Evolutionary conservation across 2,329 filamentous ascomycete species (phyloP), one percentile per base, ranked within the genome.

Genomic region (Aspergillus carbonarius): DNA sequence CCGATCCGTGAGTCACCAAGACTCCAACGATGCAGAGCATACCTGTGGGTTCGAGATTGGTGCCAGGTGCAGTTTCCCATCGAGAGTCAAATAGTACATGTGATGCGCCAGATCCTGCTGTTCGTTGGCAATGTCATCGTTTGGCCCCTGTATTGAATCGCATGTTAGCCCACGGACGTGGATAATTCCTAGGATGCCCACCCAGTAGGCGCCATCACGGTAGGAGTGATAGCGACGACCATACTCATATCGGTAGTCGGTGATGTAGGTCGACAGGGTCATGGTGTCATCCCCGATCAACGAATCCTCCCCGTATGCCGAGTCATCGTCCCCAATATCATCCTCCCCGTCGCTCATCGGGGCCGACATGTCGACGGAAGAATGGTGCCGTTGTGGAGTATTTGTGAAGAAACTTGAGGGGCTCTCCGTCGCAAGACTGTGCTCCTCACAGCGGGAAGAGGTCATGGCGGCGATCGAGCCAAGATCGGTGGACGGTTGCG

Each of bases 31-130:
- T 6, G 32, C 15, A 8, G 20, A 15, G 7, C 40, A 37, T 58
- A 66, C 63, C 59, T 66, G 60, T 9, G 65, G 63, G 27, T 66
- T 61, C 13, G 23, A 23, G n/a, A 67, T 53, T n/a, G 71, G 74
- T 9, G 68, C 69, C 5, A 71, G 61, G 49, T 74, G 72, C 5
- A 71, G 60, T 10, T 71, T 66, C 40, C 66, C 68, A 46, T 65
- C 66, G 10, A 61, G 66, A 0, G 73, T 76, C 59, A 77, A 59
- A 34, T 69, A 59, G 65, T 73, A 76, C 65, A 80, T 70, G 64
- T 77, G 71, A 57, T 78, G 75, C 9, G 60, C 60, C 34, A 82
- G 42, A 49, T 68, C 62, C 53, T 62, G 62, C 25, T 63, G 61
- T 32, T 66, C 66, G 32, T 67, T 63, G 18, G 63, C 64, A 8